These are phyloP conservation scores for Ilyonectria sp. DNA, from an alignment of 2,329 filamentous ascomycete species.

Conservation along the genomic window DNA sequence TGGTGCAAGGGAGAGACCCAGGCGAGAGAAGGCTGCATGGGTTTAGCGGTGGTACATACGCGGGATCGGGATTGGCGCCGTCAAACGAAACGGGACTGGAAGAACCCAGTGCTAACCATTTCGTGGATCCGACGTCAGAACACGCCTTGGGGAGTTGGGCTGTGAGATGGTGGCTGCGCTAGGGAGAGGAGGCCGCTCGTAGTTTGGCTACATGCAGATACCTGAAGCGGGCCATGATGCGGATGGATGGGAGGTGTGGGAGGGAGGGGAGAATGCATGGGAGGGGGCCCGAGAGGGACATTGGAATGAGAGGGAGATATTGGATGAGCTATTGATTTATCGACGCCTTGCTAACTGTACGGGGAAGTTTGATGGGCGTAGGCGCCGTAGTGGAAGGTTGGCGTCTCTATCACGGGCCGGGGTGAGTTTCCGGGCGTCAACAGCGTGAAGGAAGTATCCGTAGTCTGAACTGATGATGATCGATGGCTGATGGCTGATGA, in stretches of 20 bases:
- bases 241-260: conserved; percentile 9
- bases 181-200: conserved; percentile 17
- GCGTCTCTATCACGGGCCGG: neutral
- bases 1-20: neutral
- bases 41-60: neutral
- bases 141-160: conserved; percentile 3
- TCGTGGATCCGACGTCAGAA: conserved; percentile 19
- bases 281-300: neutral
- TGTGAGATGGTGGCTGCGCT: conserved; percentile 29
- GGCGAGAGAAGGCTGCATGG: neutral
- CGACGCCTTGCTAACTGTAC: neutral
- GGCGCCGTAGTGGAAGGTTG: neutral
- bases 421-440: neutral
- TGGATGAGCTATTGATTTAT: conserved; percentile 1
- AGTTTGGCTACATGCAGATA: conserved; percentile 7
- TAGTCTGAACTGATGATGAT: too few relatives aligned
- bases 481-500: neutral
- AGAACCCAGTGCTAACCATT: conserved; percentile 8
- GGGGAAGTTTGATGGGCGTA: neutral
- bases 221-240: conserved; percentile 17
- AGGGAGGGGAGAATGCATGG: neutral
- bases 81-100: conserved; percentile 9
- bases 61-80: neutral
- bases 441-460: neutral
- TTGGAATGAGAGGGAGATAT: neutral